These are phyloP conservation scores for Comarum palustre DNA, from an alignment of 306 rosid genomes.

Conservation along the genomic window DNA sequence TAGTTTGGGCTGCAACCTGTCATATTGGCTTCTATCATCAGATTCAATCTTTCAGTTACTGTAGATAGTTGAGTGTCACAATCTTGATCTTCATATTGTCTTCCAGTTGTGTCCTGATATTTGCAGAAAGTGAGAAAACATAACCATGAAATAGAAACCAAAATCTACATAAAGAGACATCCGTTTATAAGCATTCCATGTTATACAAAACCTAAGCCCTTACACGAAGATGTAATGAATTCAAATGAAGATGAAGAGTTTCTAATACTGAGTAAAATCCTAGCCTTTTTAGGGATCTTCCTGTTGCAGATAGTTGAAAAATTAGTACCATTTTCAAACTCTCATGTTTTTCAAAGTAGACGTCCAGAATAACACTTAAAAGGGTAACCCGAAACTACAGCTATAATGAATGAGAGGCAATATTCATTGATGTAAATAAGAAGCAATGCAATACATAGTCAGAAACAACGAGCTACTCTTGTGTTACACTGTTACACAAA, in stretches of 20 bases:
- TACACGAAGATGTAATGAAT: conserved; percentile 46
- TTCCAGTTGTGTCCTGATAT: neutral
- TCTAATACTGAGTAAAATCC: conserved; percentile 49
- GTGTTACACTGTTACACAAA: too few relatives aligned
- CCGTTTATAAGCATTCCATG: neutral
- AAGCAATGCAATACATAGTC: too few relatives aligned
- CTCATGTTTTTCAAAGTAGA: too few relatives aligned
- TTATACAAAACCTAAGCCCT: conserved; percentile 24
- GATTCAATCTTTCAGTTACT: conserved; percentile 30
- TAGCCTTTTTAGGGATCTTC: conserved; percentile 56
- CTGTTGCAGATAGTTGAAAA: conserved; percentile 25
- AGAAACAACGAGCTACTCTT: too few relatives aligned
- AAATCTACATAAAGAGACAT: too few relatives aligned
- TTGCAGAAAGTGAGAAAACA: neutral
- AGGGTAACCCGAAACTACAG: too few relatives aligned
- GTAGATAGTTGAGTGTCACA: neutral
- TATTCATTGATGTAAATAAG: too few relatives aligned
- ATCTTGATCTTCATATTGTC: conserved; percentile 11
- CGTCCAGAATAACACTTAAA: too few relatives aligned
- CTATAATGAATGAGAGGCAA: too few relatives aligned
- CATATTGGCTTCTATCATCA: conserved; percentile 47
- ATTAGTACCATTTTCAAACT: too few relatives aligned
- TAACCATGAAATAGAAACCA: too few relatives aligned
- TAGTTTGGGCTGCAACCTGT: conserved; percentile 50
- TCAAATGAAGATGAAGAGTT: conserved; percentile 54